Percentiles rank a stretch among this genome's conserved stretches.
phyloP scores from a whole-genome alignment of 108 stramenopile species.

The Stephanodiscus triporus region DNA sequence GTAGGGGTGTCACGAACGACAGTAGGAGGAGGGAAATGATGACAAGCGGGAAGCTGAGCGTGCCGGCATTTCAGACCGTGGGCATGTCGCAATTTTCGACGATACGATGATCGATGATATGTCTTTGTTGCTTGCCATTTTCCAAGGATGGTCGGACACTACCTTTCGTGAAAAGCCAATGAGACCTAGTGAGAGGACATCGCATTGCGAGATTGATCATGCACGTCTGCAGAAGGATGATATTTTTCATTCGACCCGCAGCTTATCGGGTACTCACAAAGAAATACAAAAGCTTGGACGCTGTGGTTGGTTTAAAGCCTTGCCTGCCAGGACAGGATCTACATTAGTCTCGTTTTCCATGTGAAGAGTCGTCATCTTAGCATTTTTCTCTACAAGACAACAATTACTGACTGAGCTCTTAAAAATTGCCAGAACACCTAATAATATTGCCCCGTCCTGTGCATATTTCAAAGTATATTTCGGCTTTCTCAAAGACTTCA shows the following conservation, averaged over 20 bases:
- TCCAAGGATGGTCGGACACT: neutral
- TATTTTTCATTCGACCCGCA: too few relatives aligned
- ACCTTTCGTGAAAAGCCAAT: neutral
- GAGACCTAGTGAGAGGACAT: neutral
- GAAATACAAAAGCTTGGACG: neutral
- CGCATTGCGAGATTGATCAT: too few relatives aligned
- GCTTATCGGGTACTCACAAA: too few relatives aligned
- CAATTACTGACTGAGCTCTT: too few relatives aligned
- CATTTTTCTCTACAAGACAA: neutral
- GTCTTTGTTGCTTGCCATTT: too few relatives aligned
- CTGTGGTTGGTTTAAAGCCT: neutral
- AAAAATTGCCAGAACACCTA: neutral
- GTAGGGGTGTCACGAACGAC: constrained; percentile 6
- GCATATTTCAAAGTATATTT: too few relatives aligned
- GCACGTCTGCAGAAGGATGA: too few relatives aligned
- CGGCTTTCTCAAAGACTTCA: too few relatives aligned
- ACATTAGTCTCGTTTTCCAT: neutral
- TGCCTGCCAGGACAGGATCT: neutral
- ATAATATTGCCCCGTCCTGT: too few relatives aligned
- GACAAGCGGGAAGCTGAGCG: constrained; percentile 26
- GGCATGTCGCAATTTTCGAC: constrained; percentile 68
- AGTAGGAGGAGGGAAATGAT: constrained; percentile 28
- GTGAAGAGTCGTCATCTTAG: neutral
- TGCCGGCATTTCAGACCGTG: constrained; percentile 51
- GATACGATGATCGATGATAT: constrained; percentile 40